Evolutionary conservation across 805 yeast species (phyloP), one percentile per base, ranked within the genome.

Genomic region (Candida ponderosae): DNA sequence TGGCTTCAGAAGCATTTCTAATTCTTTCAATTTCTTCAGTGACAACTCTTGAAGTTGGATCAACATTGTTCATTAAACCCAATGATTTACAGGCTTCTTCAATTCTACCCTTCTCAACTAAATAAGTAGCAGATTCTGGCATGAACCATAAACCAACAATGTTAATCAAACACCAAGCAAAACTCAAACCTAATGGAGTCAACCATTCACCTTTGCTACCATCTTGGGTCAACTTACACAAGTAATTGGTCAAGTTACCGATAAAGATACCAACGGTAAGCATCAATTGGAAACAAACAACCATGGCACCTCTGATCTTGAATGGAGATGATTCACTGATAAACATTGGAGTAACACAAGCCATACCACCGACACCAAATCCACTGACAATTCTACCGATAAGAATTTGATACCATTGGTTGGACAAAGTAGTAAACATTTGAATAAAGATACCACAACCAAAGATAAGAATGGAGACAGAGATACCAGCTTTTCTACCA

Each of bases 271-370:
- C 88, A 34, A 74, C 61, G 31, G 87, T 79, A 45, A 79, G 73
- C 72, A 72, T 75, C 56, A 81, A 65, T 61, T 81, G 88, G 67
- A 72, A 81, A 48, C 76, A 72, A 30, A 81, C 74, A 36, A 81
- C 86, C 40, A 80, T 66, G 29, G 83, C 67, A 58, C 87, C 87
- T 73, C 88, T 74, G 32, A 80, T 60, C 38, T 70, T 73, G 48
- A 77, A 79, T 51, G 89, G 89, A 40, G 87, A 62, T 40, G 79
- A 68, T 57, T 81, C 89, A 30, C 81, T 70, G 50, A 80, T 78
- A 57, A 79, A 75, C 56, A 85, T 62, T 35, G 94, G 89, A 26
- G 81, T 83, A 40, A 81, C 68, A 32, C 88, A 86, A 29, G 89
- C 76, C 29, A 83, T 69, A 42, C 77, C 75, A 47, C 95, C 95